Percentiles rank a stretch among this genome's conserved stretches.
phyloP scores from a whole-genome alignment of 306 rosid species.

The Gastrolobium bilobum region DNA sequence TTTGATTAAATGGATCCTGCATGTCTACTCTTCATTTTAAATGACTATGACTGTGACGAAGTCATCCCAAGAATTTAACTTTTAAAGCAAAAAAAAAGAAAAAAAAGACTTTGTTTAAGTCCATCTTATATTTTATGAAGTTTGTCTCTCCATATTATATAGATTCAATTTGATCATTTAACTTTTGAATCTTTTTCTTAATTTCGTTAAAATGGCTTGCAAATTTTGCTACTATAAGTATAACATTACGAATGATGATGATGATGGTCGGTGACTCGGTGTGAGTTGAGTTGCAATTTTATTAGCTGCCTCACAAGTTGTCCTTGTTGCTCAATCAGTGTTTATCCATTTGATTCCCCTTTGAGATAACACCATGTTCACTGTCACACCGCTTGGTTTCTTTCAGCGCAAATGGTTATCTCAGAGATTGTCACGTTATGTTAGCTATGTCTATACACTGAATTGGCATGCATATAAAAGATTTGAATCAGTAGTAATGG shows the following conservation, averaged over 20 bases:
- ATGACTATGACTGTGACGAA: not conserved
- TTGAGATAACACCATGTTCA: not conserved
- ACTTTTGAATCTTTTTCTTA: not conserved
- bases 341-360: not conserved
- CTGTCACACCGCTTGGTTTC: not conserved
- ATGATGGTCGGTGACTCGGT: not conserved
- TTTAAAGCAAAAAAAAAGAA: not conserved
- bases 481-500: constrained; percentile 2
- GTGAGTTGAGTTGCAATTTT: not conserved
- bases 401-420: not conserved
- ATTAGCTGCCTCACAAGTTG: not conserved
- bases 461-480: not conserved
- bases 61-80: not conserved
- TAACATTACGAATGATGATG: no score
- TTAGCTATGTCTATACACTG: not conserved
- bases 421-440: not conserved
- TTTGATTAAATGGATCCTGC: not conserved
- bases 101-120: not conserved
- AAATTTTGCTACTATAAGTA: not conserved
- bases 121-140: not conserved
- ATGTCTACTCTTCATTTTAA: not conserved
- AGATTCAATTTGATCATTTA: not conserved
- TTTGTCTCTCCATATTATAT: not conserved
- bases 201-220: not conserved
- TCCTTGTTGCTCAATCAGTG: not conserved